Base-by-base conservation (phyloP, 768 basidiomycete genomes). In the Gelatoporia subvermispora region DNA sequence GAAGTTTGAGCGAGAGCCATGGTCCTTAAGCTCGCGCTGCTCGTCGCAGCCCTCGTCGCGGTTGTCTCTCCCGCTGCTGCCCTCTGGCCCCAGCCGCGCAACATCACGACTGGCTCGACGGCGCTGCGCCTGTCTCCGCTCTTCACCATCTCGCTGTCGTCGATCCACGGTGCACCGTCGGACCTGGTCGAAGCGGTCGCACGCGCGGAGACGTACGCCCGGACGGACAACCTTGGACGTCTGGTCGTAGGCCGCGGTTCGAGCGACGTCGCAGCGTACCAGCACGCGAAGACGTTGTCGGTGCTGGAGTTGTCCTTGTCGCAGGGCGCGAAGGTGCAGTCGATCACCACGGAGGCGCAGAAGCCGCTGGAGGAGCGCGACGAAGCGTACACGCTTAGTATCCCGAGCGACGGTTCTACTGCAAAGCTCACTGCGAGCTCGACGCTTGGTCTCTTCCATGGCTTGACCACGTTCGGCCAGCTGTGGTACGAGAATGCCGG, bases 401-500 rank as follows among this genome's bases (percentile, higher is more conserved):
- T 89, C 15, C 82, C 83, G 0, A 54, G 61, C 17, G 72, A 79
- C 55, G 83, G 82, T 15, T 67, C 69, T 0, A 58, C 65, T n/a
- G 85, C 82, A 13, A 71, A 61, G 0, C 62, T 90, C 39, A 69
- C 63, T 0, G 84, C 86, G 8, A 80, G 77, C 53, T 79, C 82
- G 41, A 78, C 82, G 0, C 65, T 89, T 37, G 88, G 88, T 0
- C 63, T 89, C 18, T 74, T 82, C 47, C 68, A 88, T 46, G 89
- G 88, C 2, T 64, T 91, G 51, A 82, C 84, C n/a, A 90, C 86
- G 0, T 91, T 92, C 63, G 69, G 60, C 21, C 74, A 76, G 58
- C 66, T 89, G 31, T 85, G 81, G 72, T 88, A 85, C 57, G 67
- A 76, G 49, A 60, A 68, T 24, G 58, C 63, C 7, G 74, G 69